Evolutionary conservation across 768 basidiomycete species (phyloP).

Genomic region (Auriscalpium microsporum): DNA sequence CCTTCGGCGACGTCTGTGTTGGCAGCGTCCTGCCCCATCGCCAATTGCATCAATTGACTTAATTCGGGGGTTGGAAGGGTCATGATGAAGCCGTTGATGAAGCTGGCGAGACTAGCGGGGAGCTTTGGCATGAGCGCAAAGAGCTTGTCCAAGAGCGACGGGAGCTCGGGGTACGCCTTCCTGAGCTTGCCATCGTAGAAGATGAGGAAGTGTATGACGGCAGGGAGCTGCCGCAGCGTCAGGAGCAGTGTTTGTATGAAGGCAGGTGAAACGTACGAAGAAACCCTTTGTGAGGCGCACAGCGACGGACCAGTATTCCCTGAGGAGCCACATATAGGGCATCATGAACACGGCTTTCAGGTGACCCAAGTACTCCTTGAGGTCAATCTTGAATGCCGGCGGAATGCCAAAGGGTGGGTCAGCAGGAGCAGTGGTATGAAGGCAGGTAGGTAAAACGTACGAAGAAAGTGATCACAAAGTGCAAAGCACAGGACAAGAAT

Average conservation of each 20-base stretch:
- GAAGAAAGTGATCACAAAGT: background rate
- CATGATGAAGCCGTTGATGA: background rate
- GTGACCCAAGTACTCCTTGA: background rate
- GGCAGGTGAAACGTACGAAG: background rate
- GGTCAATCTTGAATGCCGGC: background rate
- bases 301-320: background rate
- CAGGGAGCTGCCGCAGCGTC: background rate
- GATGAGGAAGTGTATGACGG: constrained; percentile 1
- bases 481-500: background rate
- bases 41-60: too few relatives aligned
- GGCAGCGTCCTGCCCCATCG: too few relatives aligned
- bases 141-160: constrained; percentile 7
- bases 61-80: background rate
- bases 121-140: constrained; percentile 3
- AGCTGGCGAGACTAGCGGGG: constrained; percentile 4
- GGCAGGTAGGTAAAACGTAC: background rate
- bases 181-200: constrained; percentile 10
- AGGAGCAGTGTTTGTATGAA: background rate
- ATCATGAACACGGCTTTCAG: constrained; percentile 6
- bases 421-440: background rate
- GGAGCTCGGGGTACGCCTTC: constrained; percentile 4
- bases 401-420: background rate
- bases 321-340: constrained; percentile 7
- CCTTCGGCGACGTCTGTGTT: too few relatives aligned
- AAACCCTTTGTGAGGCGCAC: background rate